Percentiles rank a stretch among this genome's conserved stretches.
Conservation (phyloP, 345 rosid genomes). For the Populus pruinosa region DNA sequence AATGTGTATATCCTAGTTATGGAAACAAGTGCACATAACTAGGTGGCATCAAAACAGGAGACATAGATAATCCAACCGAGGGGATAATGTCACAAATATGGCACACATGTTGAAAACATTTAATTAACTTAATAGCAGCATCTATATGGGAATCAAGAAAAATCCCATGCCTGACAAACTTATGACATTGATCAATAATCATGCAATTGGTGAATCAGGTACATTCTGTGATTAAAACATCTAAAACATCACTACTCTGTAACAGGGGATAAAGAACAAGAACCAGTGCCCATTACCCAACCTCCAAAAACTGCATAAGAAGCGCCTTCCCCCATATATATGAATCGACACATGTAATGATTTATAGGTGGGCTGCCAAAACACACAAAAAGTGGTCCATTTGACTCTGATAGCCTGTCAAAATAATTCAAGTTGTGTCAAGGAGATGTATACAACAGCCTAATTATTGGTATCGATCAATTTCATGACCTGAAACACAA, state of each 20-base stretch:
- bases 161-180: neutral
- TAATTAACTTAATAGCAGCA: neutral
- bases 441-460: neutral
- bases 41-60: too few species aligned
- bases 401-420: neutral
- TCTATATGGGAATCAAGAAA: neutral
- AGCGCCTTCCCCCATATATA: neutral
- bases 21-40: too few species aligned
- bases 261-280: neutral
- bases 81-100: too few species aligned
- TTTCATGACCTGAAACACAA: neutral
- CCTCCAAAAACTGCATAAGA: neutral
- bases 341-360: neutral
- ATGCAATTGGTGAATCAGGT: neutral
- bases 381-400: neutral
- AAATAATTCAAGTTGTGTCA: neutral
- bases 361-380: neutral
- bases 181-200: neutral
- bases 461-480: neutral
- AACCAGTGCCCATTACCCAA: neutral
- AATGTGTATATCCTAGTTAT: too few species aligned
- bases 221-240: conserved; percentile 6
- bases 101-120: neutral
- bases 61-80: too few species aligned
- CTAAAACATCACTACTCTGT: neutral